Evolutionary conservation across 1,284 basidiomycete species (phyloP), one percentile per base, ranked within the genome.

Genomic region (Malassezia psittaci): DNA sequence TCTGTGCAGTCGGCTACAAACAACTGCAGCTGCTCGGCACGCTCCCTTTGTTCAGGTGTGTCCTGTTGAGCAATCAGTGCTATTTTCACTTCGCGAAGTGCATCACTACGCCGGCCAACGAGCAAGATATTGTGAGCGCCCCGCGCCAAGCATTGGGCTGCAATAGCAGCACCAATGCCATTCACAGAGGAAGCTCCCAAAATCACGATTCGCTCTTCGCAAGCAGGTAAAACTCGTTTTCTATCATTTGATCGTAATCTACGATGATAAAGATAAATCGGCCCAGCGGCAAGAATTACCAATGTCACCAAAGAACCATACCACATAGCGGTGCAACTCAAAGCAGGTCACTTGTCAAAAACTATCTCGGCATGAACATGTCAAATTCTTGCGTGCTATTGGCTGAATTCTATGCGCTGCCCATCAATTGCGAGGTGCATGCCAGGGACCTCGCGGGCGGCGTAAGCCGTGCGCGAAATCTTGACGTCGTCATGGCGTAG

Each of bases 1-100:
- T 78, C 77, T 3, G 82, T 79, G 66, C 86, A 84, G 73, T 91
- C 86, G 0, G 80, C 87, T 7, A 75, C 62, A 19, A 77, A 55
- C 7, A 56, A 38, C 48, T 46, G 32, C 11, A 55, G 50, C 13
- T 37, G 21, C 32, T 50, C 35, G 0, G 54, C 54, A 40, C 41
- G 48, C 29, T n/a, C 36, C 19, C 36, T 49, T 9, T 19, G 48
- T 18, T 33, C 36, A 8, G 35, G 24, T 4, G 24, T 36, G 15
- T 15, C 40, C 19, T 29, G 42, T 34, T 29, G 42, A 1, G 29
- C 37, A 75, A 81, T 59, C 47, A 66, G 29, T 71, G 76, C 36
- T 12, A 75, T 68, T 50, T 78, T 79, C 1, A 87, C 85, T 19
- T 77, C 77, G 2, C 80, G 76, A 18, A 63, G 47, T 19, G 53